These are phyloP conservation scores for Prunella vulgaris DNA, from an alignment of 257 asterid species.

Conservation along the genomic window DNA sequence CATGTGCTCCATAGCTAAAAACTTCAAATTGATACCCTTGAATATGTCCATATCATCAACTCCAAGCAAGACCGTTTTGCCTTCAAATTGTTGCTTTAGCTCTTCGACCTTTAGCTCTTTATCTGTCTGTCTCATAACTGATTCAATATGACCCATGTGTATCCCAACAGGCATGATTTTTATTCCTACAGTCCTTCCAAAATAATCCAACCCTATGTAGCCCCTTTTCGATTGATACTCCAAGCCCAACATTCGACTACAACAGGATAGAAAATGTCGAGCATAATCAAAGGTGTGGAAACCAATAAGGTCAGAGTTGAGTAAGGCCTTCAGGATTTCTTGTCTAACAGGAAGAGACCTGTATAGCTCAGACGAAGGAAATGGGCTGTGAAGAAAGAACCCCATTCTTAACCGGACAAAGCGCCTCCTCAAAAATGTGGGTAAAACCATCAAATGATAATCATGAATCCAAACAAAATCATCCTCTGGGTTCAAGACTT, in stretches of 20 bases:
- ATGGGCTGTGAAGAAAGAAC: constrained; percentile 88
- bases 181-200: constrained; percentile 86
- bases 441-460: constrained; percentile 87
- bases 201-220: constrained; percentile 83
- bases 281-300: constrained; percentile 96
- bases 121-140: constrained; percentile 61
- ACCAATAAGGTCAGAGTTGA: constrained; percentile 81
- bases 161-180: constrained; percentile 95
- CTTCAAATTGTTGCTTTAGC: constrained; percentile 67
- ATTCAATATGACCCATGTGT: constrained; percentile 86
- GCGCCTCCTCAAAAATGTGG: constrained; percentile 80
- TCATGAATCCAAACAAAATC: constrained; percentile 91
- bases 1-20: constrained; percentile 83
- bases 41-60: constrained; percentile 93
- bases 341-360: constrained; percentile 91
- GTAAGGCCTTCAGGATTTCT: constrained; percentile 83
- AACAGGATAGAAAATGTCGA: constrained; percentile 86
- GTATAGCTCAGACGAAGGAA: constrained; percentile 89
- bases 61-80: constrained; percentile 73
- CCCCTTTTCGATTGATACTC: constrained; percentile 92
- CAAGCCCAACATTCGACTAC: constrained; percentile 92
- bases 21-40: constrained; percentile 82
- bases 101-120: constrained; percentile 64
- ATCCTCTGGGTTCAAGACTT: constrained; percentile 84
- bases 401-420: constrained; percentile 78